Evolutionary conservation across 176 grass and related monocot species (phyloP), one percentile per base, ranked within the genome.

Genomic region (Phoenix dactylifera): DNA sequence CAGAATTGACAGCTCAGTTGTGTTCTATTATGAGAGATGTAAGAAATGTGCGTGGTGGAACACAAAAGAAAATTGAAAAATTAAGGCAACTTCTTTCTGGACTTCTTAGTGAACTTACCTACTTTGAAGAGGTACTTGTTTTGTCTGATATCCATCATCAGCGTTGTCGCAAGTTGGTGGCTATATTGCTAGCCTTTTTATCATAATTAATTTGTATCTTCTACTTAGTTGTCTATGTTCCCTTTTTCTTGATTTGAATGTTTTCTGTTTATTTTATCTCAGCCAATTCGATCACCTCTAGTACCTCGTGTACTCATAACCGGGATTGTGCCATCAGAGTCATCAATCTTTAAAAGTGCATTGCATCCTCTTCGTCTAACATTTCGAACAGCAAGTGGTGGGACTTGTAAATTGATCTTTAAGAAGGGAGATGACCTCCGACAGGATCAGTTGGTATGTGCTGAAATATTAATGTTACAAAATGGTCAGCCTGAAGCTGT

Each of bases 391-490:
- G 61, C 60, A 77, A 97, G 76, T 29, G 80, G 81, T 30, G 65
- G 61, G 78, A 85, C 78, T 69, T 90, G 74, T 28, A 97, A 88
- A 72, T 71, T 90, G 44, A 90, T 90, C 57, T 97, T 78, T 64
- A 97, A 97, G 75, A 97, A 91, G 70, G 92, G 92, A 12, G 92
- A 91, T 70, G 87, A 97, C 68, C 86, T 91, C 71, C 87, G 87
- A 12, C 87, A 97, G 77, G 92, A 96, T 91, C 92, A 91, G 52
- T 69, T 97, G 83, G 92, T 97, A 86, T 18, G n/a, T 74, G 26
- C 62, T 66, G 14, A 30, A 65, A 56, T 59, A 23, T 17, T 44
- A 30, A n/a, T 64, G 23, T 69, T 67, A 39, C 48, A 26, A 74
- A 44, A 44, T 14, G 9, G 35, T 44, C 35, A 44, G 12, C 9